Percentiles rank a stretch among this genome's conserved stretches.
Evolutionary conservation across 2,329 filamentous ascomycete species (phyloP).

Genomic region (Microdochium nivale): DNA sequence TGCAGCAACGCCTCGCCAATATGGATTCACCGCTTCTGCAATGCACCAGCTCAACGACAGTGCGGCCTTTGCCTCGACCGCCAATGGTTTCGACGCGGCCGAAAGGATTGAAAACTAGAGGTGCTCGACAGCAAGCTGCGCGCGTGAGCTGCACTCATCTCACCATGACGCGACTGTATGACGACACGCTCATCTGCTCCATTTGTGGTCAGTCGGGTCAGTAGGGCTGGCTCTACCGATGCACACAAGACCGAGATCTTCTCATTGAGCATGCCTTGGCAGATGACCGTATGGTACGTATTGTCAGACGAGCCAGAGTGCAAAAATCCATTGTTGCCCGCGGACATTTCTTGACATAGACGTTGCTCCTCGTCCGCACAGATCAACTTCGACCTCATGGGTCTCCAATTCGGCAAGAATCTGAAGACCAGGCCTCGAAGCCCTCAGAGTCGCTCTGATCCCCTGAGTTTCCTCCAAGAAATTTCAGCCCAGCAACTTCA

Average conservation of each 20-base stretch:
- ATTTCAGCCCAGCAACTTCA: conserved; percentile 30
- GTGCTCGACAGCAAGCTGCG: conserved; percentile 7
- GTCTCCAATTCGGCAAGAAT: conserved; percentile 24
- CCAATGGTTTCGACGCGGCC: background rate
- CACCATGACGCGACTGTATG: conserved; percentile 59
- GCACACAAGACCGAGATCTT: conserved; percentile 31
- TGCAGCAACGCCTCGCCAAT: no score
- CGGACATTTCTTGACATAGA: background rate
- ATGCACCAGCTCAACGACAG: background rate
- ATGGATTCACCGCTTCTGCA: no score
- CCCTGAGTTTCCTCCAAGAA: conserved; percentile 36
- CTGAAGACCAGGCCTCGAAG: conserved; percentile 28
- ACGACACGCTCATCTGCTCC: conserved; percentile 41
- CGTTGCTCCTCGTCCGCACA: background rate
- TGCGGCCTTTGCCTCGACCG: background rate
- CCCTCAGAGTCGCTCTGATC: conserved; percentile 30
- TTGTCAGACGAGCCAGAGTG: background rate
- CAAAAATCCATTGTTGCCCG: conserved; percentile 6
- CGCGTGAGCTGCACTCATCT: conserved; percentile 52
- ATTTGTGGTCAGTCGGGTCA: conserved; percentile 46
- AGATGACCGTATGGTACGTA: conserved; percentile 15
- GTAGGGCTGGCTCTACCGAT: conserved; percentile 67
- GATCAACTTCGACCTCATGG: conserved; percentile 18
- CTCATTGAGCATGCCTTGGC: conserved; percentile 27
- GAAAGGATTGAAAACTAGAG: conserved; percentile 3